Evolutionary conservation across 1,284 basidiomycete genomes (phyloP), one percentile per base, ranked within the genome.

Genomic region (Cutaneotrichosporon cutaneum): DNA sequence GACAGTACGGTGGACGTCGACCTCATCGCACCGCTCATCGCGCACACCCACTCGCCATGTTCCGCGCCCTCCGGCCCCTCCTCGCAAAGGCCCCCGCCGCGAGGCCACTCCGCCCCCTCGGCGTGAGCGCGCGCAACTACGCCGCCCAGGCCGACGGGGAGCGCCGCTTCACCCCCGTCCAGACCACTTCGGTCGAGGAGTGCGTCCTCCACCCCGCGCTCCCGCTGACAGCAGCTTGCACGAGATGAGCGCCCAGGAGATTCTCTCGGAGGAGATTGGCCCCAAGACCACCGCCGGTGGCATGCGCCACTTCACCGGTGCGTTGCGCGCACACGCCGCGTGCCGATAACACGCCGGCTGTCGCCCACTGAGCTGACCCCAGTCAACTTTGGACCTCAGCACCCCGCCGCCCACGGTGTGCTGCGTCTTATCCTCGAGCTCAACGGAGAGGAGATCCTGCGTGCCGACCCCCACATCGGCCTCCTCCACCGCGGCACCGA

Each of bases 341-440:
- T 14, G 39, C 44, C 56, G 47, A 21, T 24, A 42, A 5, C 26
- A 39, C 44, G 4, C 9, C 32, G 22, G 22, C 11, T 18, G 14
- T 39, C 27, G 33, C 5, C 27, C 21, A 33, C 39, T 18, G 39
- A 18, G 36, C 58, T 65, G 24, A 63, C 63, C 16, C 18, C 48
- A 92, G 92, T 94, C 71, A 94, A 94, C 83, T 94, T 94, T 77
- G 92, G 92, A 68, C 94, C 95, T 64, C 95, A 99, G 81, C 95
- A 99, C 84, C 95, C 95, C 61, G 96, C 95, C 64, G 95, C 95
- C 33, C 95, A 99, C 81, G 95, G 95, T 79, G 96, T 99, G 81
- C 85, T 99, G 59, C 91, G 95, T 69, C 86, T 99, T 81, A 99
- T 99, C 77, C 83, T 99, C 66, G 95, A 99, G 81, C 83, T 99